Evolutionary conservation across 495 filamentous ascomycete genomes (phyloP).

Genomic region (Neurospora intermedia): DNA sequence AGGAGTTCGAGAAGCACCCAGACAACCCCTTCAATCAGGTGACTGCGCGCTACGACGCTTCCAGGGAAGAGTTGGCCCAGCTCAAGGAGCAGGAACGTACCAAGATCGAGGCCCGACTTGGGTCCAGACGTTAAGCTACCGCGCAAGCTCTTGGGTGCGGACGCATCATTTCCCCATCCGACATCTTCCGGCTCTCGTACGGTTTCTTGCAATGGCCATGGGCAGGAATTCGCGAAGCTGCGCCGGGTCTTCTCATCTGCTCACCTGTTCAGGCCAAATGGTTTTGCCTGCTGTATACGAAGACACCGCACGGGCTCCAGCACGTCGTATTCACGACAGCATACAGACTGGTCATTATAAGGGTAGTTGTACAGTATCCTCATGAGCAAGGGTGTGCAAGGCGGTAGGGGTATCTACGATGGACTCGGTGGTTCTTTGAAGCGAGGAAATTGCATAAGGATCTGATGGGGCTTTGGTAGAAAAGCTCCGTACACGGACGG

Average conservation of each 20-base stretch:
- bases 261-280: background rate
- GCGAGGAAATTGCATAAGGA: background rate
- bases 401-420: background rate
- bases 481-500: background rate
- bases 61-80: slow-evolving; percentile 64
- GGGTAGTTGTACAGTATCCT: background rate
- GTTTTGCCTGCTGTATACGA: background rate
- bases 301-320: background rate
- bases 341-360: background rate
- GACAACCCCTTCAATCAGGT: slow-evolving; percentile 93
- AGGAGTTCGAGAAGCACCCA: slow-evolving; percentile 82
- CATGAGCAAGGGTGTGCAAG: background rate
- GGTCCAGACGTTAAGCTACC: slow-evolving; percentile 12
- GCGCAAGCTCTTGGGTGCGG: background rate
- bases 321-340: background rate
- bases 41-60: slow-evolving; percentile 59
- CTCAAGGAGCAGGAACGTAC: slow-evolving; percentile 55
- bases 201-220: slow-evolving; percentile 4
- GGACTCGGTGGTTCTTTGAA: background rate
- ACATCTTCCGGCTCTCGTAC: background rate
- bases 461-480: background rate
- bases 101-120: slow-evolving; percentile 65
- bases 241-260: background rate
- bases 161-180: background rate
- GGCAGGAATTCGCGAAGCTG: slow-evolving; percentile 3